A percentile compares a stretch with the other conserved stretches of the same genome.
phyloP scores from a whole-genome alignment of 2,329 filamentous ascomycete species.

The Sarocladiaceae sp. region DNA sequence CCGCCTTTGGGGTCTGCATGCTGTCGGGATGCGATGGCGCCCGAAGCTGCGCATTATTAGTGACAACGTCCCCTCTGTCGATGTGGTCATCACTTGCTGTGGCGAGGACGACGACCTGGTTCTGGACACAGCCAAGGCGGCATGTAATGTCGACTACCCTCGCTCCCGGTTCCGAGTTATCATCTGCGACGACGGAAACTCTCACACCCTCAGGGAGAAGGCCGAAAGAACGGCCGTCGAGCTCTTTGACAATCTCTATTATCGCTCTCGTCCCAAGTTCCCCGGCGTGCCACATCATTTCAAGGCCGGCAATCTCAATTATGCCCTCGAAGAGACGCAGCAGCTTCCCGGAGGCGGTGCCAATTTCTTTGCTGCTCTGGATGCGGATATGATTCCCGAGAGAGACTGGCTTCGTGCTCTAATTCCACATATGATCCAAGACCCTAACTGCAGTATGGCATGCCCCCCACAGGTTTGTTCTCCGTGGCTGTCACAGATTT shows the following conservation, averaged over 20 bases:
- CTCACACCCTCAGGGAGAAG: slow-evolving; percentile 29
- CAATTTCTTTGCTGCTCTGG: slow-evolving; percentile 49
- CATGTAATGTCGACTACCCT: slow-evolving; percentile 52
- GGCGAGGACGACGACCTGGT: slow-evolving; percentile 53
- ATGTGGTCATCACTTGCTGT: slow-evolving; percentile 54
- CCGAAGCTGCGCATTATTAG: slow-evolving; percentile 49
- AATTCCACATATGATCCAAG: slow-evolving; percentile 39
- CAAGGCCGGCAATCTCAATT: slow-evolving; percentile 55
- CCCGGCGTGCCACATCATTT: slow-evolving; percentile 38
- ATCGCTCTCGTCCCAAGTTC: slow-evolving; percentile 35
- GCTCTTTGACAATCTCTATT: slow-evolving; percentile 37
- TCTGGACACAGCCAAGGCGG: slow-evolving; percentile 51
- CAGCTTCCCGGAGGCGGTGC: slow-evolving; percentile 36
- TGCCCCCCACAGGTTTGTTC: slow-evolving; percentile 23
- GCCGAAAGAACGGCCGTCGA: slow-evolving; percentile 25
- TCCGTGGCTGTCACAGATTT: background rate
- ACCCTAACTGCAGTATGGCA: slow-evolving; percentile 46
- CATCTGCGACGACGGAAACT: slow-evolving; percentile 51
- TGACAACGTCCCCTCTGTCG: slow-evolving; percentile 47
- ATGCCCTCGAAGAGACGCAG: slow-evolving; percentile 36
- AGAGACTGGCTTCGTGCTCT: slow-evolving; percentile 46
- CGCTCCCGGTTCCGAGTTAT: slow-evolving; percentile 47
- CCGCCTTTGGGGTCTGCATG: slow-evolving; percentile 53
- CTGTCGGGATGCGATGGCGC: slow-evolving; percentile 48
- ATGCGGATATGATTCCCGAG: slow-evolving; percentile 58